These are phyloP conservation scores for Coniosporium apollinis DNA, from an alignment of 495 filamentous ascomycete species.

Conservation along the genomic window DNA sequence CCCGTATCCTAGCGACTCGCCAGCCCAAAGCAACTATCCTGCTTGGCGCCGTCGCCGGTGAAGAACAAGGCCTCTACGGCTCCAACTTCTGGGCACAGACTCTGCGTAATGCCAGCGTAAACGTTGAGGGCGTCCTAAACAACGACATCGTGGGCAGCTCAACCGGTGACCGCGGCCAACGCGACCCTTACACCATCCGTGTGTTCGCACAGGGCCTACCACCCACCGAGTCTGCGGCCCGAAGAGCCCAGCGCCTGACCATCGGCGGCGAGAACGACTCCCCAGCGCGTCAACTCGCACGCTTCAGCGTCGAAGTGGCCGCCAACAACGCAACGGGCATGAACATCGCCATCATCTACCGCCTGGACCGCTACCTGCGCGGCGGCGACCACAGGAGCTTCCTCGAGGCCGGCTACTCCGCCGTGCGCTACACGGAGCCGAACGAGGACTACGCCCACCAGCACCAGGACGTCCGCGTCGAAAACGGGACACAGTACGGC, in stretches of 20 bases:
- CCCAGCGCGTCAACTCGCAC: slow-evolving; percentile 34
- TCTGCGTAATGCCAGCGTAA: slow-evolving; percentile 25
- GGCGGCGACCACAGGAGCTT: slow-evolving; percentile 38
- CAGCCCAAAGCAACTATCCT: slow-evolving; percentile 32
- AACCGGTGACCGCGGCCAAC: slow-evolving; percentile 24
- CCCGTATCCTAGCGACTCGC: slow-evolving; percentile 27
- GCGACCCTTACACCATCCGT: slow-evolving; percentile 30
- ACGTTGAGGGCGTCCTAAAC: slow-evolving; percentile 36
- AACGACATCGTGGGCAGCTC: slow-evolving; percentile 36
- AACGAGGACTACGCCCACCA: slow-evolving; percentile 37
- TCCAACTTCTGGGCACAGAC: slow-evolving; percentile 30
- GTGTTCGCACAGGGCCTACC: slow-evolving; percentile 31
- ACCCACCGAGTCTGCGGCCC: slow-evolving; percentile 21
- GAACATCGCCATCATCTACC: slow-evolving; percentile 30
- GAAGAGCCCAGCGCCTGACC: slow-evolving; percentile 18
- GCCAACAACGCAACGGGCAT: slow-evolving; percentile 20
- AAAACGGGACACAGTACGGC: slow-evolving; percentile 32
- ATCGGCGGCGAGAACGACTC: slow-evolving; percentile 38
- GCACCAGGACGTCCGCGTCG: slow-evolving; percentile 33
- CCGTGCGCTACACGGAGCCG: slow-evolving; percentile 36
- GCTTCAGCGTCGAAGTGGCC: slow-evolving; percentile 30
- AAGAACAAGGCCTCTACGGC: slow-evolving; percentile 37
- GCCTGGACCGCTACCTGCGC: slow-evolving; percentile 34
- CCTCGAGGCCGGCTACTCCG: slow-evolving; percentile 31
- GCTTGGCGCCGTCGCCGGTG: slow-evolving; percentile 34